Evolutionary conservation across 331 rosid species (phyloP), one percentile per base, ranked within the genome.

Genomic region (Phaseolus coccineus): DNA sequence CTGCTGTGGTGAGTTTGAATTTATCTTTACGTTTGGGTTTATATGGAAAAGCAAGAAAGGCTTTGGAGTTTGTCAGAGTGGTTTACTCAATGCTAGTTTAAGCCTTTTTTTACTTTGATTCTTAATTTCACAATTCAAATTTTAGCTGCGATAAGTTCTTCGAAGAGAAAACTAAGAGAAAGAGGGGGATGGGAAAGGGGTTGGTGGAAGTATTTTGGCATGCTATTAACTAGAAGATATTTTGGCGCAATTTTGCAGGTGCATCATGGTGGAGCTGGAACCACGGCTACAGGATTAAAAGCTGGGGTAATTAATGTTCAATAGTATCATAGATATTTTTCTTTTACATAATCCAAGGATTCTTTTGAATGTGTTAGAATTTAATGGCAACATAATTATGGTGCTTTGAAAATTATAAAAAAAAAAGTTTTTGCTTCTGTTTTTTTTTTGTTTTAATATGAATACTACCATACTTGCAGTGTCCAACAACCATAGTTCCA

Each of bases 251-350:
- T 66, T 46, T 73, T 89, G 92, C 91, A 93, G 99, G 97, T 96
- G 72, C 99, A 96, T 87, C 99, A 96, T 48, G 99, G 99, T 28
- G 99, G 99, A 79, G 98, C 99, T 24, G 99, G 99, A 77, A 96
- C 99, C 50, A 93, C 99, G 0, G 97, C 98, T 71, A 88, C 99
- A 39, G 99, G 97, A 80, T 83, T 96, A 73, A 93, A 71, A 89
- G 94, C 99, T 3, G 99, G 96, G 97, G 98, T 96, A 96, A 82
- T 79, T 87, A 93, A 75, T 72, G 80, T 85, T 80, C 74, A 39
- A 48, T 48, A 31, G 13, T 50, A 14, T 70, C 69, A 70, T 44
- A 53, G 37, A 39, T 66, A 4, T 25, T 68, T 72, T 51, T 44
- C 44, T 68, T 63, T 69, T 56, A 25, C 13, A 31, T 59, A 57